Base-by-base conservation (phyloP, 306 rosid genomes). In the Fragaria ananassa region DNA sequence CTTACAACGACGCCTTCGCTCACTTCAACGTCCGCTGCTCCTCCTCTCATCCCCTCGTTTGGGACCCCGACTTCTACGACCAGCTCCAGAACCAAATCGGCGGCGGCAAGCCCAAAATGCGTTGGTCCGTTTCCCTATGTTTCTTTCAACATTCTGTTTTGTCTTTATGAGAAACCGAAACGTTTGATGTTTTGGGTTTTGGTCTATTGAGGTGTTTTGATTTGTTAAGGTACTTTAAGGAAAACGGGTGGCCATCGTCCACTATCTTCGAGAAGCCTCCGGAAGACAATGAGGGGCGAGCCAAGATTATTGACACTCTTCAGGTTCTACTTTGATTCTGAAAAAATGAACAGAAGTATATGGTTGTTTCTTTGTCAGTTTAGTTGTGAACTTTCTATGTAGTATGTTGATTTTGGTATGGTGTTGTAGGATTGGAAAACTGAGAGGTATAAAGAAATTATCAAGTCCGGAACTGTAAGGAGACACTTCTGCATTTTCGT, bases 381-480 rank as follows among this genome's bases (percentile, higher is more conserved):
- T 57, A 8, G 14, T 57, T 21, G 29, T 56, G 62, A 21, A 21
- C 31, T 21, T 21, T 57, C 8, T 58, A 12, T 21, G 23, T 56
- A 3, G 34, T 76, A 47, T 39, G 68, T 82, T 5, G 27, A 13
- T 42, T 42, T 42, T 42, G 45, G 45, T 9, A 42, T 42, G 45
- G 34, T 31, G 34, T 42, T 81, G 87, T 78, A 95, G 98, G 97
- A 92, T 79, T 95, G 98, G 98, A 95, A 95, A 85, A 95, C 97
- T 1, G 96, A 92, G 77, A 87, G 98, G 86, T 95, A 95, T 87
- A 90, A 95, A 80, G 97, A 92, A 56, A 95, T 92, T 72, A 85
- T 95, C 81, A 95, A 92, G 81, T 95, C 98, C n/a, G 98, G 98
- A 83, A 79, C 92, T 57, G 97, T 95, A 86, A 89, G 96, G n/a